Conservation (phyloP, 1,284 basidiomycete genomes). For the Puccinia brachypodii region DNA sequence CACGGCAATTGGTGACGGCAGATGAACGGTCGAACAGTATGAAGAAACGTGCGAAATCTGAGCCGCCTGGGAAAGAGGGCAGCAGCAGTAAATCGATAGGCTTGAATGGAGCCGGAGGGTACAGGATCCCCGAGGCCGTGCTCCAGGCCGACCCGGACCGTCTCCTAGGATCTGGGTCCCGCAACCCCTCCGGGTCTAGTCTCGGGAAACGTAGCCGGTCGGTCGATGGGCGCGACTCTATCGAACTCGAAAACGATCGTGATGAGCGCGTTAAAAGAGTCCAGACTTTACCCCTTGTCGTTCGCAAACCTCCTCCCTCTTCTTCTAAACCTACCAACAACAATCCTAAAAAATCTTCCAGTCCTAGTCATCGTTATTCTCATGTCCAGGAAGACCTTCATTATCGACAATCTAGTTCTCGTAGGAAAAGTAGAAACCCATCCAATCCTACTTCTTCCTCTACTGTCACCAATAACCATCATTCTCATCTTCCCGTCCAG, state of each 20-base stretch:
- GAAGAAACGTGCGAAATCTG: slow-evolving; percentile 1
- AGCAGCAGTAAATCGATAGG: neutral
- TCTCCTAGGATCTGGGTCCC: neutral
- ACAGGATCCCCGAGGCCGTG: neutral
- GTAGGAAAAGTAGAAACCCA: neutral
- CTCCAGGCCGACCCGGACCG: neutral
- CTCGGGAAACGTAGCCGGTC: slow-evolving; percentile 43
- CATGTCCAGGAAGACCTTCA: too few species aligned
- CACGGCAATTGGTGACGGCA: neutral
- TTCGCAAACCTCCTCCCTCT: neutral
- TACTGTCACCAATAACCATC: too few species aligned
- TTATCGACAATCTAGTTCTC: neutral
- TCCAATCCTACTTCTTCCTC: neutral
- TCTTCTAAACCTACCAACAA: neutral
- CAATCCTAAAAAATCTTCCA: too few species aligned
- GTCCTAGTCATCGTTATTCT: too few species aligned
- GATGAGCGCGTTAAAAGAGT: slow-evolving; percentile 2
- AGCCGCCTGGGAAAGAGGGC: slow-evolving; percentile 4
- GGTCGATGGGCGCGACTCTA: neutral
- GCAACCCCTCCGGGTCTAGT: slow-evolving; percentile 39
- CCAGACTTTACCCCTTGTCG: slow-evolving; percentile 8
- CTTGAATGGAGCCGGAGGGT: neutral
- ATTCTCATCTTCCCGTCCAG: too few species aligned
- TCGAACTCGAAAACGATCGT: neutral
- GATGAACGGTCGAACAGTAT: neutral